phyloP scores from a whole-genome alignment of 2,329 filamentous ascomycete genomes.

The Karstenula rhodostoma region DNA sequence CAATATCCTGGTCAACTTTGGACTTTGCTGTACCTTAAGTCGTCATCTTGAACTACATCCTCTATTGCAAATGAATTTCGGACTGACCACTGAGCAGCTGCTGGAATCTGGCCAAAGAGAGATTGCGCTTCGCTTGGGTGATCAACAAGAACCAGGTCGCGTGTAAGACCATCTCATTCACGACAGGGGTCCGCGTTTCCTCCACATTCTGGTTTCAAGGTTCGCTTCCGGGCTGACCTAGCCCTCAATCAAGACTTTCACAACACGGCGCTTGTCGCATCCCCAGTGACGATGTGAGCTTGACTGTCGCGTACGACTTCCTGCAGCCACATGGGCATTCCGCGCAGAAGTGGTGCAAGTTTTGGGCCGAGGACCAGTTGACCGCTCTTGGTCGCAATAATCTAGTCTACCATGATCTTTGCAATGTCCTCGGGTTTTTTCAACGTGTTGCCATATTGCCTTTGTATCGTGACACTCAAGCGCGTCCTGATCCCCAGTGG shows the following conservation, averaged over 20 bases:
- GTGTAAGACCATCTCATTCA: neutral
- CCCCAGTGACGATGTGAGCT: slow-evolving; percentile 38
- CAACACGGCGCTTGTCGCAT: slow-evolving; percentile 33
- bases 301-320: slow-evolving; percentile 42
- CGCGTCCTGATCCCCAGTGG: slow-evolving; percentile 53
- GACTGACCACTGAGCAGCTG: neutral
- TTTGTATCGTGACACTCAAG: slow-evolving; percentile 45
- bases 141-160: neutral
- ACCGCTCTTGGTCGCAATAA: slow-evolving; percentile 51
- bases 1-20: neutral
- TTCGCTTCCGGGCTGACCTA: slow-evolving; percentile 12
- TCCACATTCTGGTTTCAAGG: slow-evolving; percentile 17
- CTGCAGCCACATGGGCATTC: slow-evolving; percentile 45
- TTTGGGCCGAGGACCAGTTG: slow-evolving; percentile 51
- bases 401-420: slow-evolving; percentile 55
- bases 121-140: neutral
- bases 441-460: slow-evolving; percentile 39
- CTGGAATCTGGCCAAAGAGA: neutral
- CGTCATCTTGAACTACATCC: neutral
- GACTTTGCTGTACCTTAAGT: neutral
- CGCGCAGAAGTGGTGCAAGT: slow-evolving; percentile 34
- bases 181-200: slow-evolving; percentile 3
- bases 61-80: neutral
- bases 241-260: slow-evolving; percentile 10
- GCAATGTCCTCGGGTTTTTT: slow-evolving; percentile 52